Conservation (phyloP, 78 protist species). For the Guillardia theta region DNA sequence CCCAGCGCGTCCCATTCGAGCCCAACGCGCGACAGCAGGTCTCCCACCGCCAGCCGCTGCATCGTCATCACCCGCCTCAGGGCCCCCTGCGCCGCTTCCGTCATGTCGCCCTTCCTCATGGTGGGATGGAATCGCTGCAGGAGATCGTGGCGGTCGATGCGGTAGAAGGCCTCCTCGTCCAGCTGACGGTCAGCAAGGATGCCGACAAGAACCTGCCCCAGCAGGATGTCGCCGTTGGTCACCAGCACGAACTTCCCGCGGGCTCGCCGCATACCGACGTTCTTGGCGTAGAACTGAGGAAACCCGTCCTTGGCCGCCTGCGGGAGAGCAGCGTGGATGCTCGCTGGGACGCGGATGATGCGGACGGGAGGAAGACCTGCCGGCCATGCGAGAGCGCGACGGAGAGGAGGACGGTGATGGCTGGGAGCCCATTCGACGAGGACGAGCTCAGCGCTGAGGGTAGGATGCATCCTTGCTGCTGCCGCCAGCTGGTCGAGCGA, state of each 20-base stretch:
- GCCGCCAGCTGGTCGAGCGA: neutral
- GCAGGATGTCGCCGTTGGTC: neutral
- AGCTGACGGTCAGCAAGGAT: neutral
- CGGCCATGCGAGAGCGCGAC: neutral
- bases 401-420: neutral
- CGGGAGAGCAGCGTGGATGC: neutral
- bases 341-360: constrained; percentile 27
- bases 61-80: neutral
- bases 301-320: neutral
- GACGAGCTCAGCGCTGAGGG: constrained; percentile 4
- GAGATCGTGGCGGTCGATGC: constrained; percentile 19
- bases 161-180: neutral
- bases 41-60: neutral
- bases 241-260: neutral
- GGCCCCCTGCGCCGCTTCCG: neutral
- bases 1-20: constrained; percentile 10
- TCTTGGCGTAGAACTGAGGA: constrained; percentile 33
- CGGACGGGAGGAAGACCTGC: neutral
- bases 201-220: neutral
- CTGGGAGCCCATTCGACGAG: constrained; percentile 11
- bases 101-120: neutral
- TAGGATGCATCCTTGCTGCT: neutral
- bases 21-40: neutral
- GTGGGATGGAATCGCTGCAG: constrained; percentile 24
- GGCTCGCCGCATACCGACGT: constrained; percentile 20